These are phyloP conservation scores for Corylus heterophylla DNA, from an alignment of 306 rosid species.

Conservation along the genomic window DNA sequence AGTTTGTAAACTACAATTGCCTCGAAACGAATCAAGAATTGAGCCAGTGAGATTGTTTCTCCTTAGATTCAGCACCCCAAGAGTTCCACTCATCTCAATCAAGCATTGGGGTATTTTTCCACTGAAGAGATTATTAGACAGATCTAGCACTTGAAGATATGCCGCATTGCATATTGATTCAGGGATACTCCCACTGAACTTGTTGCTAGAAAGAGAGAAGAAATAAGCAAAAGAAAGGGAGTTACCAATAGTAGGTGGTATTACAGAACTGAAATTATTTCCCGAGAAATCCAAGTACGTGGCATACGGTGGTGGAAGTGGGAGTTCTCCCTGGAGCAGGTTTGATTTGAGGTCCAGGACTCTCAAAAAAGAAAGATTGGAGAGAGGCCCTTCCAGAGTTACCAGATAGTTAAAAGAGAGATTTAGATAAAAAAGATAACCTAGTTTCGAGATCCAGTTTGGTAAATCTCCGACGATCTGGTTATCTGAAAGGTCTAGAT, in stretches of 20 bases:
- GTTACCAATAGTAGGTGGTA: background rate
- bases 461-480: slow-evolving; percentile 34
- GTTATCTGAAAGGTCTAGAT: slow-evolving; percentile 36
- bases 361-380: background rate
- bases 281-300: slow-evolving; percentile 25
- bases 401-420: background rate
- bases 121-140: slow-evolving; percentile 32
- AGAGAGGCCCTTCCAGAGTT: background rate
- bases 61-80: slow-evolving; percentile 28
- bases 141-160: slow-evolving; percentile 27
- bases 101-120: slow-evolving; percentile 33
- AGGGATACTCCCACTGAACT: background rate
- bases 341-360: slow-evolving; percentile 41
- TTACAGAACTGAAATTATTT: slow-evolving; percentile 23
- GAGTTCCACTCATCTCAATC: background rate
- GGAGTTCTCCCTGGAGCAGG: slow-evolving; percentile 18
- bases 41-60: background rate
- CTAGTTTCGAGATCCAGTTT: slow-evolving; percentile 24
- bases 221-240: rapidly evolving
- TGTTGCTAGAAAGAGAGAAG: slow-evolving; percentile 40
- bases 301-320: background rate
- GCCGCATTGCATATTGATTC: slow-evolving; percentile 30
- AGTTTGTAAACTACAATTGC: slow-evolving; percentile 8
- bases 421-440: background rate
- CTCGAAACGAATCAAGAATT: slow-evolving; percentile 3